Evolutionary conservation across 2,329 filamentous ascomycete genomes (phyloP), one percentile per base, ranked within the genome.

Genomic region (Diplocarpon rosae): DNA sequence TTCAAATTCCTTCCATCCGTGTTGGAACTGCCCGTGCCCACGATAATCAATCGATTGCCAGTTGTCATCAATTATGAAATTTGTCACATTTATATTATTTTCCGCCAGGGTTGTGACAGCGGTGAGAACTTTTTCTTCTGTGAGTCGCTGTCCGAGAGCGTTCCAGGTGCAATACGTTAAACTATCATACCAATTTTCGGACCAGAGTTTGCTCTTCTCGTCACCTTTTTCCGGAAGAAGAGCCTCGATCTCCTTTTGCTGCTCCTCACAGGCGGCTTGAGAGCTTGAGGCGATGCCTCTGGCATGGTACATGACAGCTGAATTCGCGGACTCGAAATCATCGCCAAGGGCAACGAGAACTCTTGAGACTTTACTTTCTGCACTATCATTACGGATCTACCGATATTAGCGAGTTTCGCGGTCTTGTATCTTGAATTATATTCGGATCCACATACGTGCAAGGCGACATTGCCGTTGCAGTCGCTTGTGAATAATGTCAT

Each of bases 131-230:
- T 87, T 93, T 15, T 85, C 71, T 48, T 90, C 85, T 0, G 81
- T 92, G 29, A 98, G 69, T 36, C 80, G 69, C 56, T 93, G 86
- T 0, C 92, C 92, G 0, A 98, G 70, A 0, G 80, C 84, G 59
- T 96, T 98, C 92, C 92, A 98, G 0, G 92, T 98, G 62, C 92
- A 98, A 60, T 92, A 98, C 0, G 88, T 85, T 31, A 98, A 68
- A 0, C 88, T 87, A 62, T 96, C 92, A 59, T 89, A 89, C 88
- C 89, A 95, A 47, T 85, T 78, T 51, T 92, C 79, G 39, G 85
- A 67, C 87, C 87, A 95, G 5, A 52, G 9, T 33, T 60, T 59
- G 71, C 65, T 43, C 71, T 70, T 29, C 28, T 56, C 51, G 39
- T 80, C 64, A 5, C 71, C 71, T 20, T 69, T 65, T 13, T 64